A percentile compares a stretch with the other conserved stretches of the same genome.
Conservation (phyloP, 139 green algal species). For the Haematococcus sp. region DNA sequence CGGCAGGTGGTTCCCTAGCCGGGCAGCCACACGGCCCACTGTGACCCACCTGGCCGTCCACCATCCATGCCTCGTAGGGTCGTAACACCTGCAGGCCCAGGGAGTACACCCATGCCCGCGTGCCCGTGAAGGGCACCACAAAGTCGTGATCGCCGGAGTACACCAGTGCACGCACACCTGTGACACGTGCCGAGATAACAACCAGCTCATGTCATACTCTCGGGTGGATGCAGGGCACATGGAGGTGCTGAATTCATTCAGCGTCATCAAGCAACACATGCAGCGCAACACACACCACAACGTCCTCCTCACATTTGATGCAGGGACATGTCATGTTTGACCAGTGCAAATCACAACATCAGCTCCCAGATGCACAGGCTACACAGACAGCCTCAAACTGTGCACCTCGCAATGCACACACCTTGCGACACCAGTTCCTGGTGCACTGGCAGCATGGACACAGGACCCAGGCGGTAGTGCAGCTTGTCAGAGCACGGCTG, state of each 20-base stretch:
- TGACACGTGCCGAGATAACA: too few species aligned
- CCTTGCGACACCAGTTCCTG: constrained; percentile 28
- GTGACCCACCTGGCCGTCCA: constrained; percentile 25
- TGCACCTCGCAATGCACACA: neutral
- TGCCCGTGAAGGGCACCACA: constrained; percentile 48
- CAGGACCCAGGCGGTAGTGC: constrained; percentile 25
- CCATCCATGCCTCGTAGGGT: constrained; percentile 20
- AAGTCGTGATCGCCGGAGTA: constrained; percentile 47
- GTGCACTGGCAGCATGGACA: constrained; percentile 53
- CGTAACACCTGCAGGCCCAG: constrained; percentile 3
- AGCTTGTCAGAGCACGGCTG: constrained; percentile 42
- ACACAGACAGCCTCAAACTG: too few species aligned
- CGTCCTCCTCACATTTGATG: too few species aligned
- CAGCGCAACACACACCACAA: neutral
- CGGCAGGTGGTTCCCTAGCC: too few species aligned
- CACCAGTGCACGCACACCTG: constrained; percentile 34
- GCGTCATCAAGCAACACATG: neutral
- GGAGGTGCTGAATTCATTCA: neutral
- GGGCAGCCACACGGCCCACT: too few species aligned
- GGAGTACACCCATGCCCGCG: constrained; percentile 34
- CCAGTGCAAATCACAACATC: too few species aligned
- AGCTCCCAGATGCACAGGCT: too few species aligned
- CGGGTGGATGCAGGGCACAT: neutral
- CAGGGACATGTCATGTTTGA: too few species aligned
- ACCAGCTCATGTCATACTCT: neutral